phyloP scores from a whole-genome alignment of 2,329 filamentous ascomycete genomes.

The Chlorencoelia australis region DNA sequence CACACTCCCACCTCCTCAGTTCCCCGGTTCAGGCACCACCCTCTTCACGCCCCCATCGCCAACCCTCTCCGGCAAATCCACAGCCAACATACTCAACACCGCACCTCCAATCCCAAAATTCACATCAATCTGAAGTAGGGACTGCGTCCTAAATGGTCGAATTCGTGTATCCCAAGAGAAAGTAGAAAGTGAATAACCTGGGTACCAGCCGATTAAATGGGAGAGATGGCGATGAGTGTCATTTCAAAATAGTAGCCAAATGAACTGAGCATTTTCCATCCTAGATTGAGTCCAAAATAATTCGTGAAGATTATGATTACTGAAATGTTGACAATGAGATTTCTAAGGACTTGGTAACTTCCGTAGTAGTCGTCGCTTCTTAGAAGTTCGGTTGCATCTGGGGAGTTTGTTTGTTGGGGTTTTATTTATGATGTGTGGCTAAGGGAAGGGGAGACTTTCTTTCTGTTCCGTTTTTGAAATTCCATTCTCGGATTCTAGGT shows the following conservation, averaged over 20 bases:
- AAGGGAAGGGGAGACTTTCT: constrained; percentile 21
- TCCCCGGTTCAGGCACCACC: constrained; percentile 34
- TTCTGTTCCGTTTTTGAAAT: constrained; percentile 40
- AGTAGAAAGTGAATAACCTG: constrained; percentile 40
- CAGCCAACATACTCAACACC: constrained; percentile 40
- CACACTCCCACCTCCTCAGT: background rate
- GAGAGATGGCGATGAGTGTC: constrained; percentile 44
- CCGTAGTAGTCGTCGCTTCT: constrained; percentile 34
- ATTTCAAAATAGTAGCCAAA: constrained; percentile 30
- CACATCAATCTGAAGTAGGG: constrained; percentile 45
- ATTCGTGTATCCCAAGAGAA: constrained; percentile 34
- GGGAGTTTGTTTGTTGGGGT: background rate
- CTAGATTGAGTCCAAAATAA: constrained; percentile 33
- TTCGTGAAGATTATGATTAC: constrained; percentile 34
- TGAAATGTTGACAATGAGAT: constrained; percentile 31
- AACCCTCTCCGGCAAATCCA: constrained; percentile 34
- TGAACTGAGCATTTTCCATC: constrained; percentile 37
- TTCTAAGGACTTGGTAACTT: constrained; percentile 37
- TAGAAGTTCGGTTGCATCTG: constrained; percentile 31
- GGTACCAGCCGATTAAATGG: constrained; percentile 46
- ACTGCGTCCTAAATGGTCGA: constrained; percentile 35
- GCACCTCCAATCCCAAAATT: constrained; percentile 44
- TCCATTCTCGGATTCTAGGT: constrained; percentile 34
- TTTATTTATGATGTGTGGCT: background rate
- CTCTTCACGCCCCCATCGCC: constrained; percentile 12